A percentile compares a stretch with the other conserved stretches of the same genome.
Conservation (phyloP, 2,329 filamentous ascomycete species). For the Penicillium sp. region DNA sequence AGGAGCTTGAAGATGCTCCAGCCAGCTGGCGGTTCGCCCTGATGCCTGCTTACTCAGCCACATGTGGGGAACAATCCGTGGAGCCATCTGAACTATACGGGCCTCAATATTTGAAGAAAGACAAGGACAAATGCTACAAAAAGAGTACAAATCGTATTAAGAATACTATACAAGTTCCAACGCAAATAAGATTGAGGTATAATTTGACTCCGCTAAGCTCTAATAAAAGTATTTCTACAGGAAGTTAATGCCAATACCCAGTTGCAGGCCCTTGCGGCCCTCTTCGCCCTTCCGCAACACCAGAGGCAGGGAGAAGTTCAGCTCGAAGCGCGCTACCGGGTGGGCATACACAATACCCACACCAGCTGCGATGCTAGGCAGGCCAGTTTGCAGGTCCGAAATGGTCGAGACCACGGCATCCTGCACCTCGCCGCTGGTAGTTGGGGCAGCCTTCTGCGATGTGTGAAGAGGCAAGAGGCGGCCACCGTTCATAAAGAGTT, state of each 20-base stretch:
- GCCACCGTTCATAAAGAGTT: slow-evolving; percentile 89
- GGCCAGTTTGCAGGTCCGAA: slow-evolving; percentile 69
- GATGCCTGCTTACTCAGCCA: slow-evolving; percentile 6
- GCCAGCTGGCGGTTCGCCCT: slow-evolving; percentile 5
- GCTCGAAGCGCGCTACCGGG: slow-evolving; percentile 87
- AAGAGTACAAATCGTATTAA: not conserved
- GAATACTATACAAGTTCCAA: not conserved
- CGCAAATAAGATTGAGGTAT: slow-evolving; percentile 15
- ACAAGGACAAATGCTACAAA: too few relatives aligned
- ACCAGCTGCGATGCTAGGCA: slow-evolving; percentile 84
- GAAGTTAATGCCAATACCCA: slow-evolving; percentile 97
- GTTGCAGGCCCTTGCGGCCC: slow-evolving; percentile 84
- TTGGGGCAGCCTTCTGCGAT: slow-evolving; percentile 51
- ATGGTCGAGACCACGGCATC: slow-evolving; percentile 61
- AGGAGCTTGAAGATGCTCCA: slow-evolving; percentile 4
- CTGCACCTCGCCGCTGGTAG: slow-evolving; percentile 52
- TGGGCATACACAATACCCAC: slow-evolving; percentile 93
- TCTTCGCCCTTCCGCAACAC: slow-evolving; percentile 82
- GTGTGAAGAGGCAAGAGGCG: slow-evolving; percentile 76
- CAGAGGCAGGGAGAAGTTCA: slow-evolving; percentile 91
- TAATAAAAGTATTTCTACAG: slow-evolving; percentile 60
- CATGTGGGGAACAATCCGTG: not conserved
- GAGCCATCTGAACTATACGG: not conserved
- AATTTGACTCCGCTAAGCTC: slow-evolving; percentile 25
- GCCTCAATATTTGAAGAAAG: not conserved